These are phyloP conservation scores for Lasiosphaeria miniovina DNA, from an alignment of 495 filamentous ascomycete species.

Conservation along the genomic window DNA sequence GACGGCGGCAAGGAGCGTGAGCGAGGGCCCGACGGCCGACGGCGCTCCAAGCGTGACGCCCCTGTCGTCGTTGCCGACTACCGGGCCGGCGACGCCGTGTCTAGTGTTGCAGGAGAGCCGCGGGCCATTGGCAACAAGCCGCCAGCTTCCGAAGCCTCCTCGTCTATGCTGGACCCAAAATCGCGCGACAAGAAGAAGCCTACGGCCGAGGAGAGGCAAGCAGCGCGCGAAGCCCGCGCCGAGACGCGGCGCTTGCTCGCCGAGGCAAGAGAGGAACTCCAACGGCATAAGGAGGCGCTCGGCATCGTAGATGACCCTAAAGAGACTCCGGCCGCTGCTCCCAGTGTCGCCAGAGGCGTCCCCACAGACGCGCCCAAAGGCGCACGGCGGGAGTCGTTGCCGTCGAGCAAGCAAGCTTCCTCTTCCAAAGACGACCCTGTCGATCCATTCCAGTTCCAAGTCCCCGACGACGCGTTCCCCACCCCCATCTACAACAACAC, in stretches of 20 bases:
- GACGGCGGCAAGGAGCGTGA: conserved; percentile 24
- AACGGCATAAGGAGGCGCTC: not conserved
- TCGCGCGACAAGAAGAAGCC: conserved; percentile 16
- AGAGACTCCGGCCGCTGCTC: not conserved
- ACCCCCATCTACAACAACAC: conserved; percentile 36
- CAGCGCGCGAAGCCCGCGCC: conserved; percentile 24
- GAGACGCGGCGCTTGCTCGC: conserved; percentile 26
- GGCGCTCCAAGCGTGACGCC: conserved; percentile 20
- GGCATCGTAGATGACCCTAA: not conserved
- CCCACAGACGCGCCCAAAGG: not conserved
- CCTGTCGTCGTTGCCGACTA: conserved; percentile 21
- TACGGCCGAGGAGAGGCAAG: conserved; percentile 24
- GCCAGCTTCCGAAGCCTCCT: not conserved
- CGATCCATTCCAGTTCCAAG: conserved; percentile 53
- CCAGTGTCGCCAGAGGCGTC: no score
- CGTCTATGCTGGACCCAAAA: not conserved
- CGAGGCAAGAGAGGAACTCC: conserved; percentile 27
- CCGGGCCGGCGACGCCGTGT: conserved; percentile 23
- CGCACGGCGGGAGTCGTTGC: not conserved
- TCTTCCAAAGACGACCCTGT: conserved; percentile 26
- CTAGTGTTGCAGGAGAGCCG: no score
- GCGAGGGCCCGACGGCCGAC: conserved; percentile 13
- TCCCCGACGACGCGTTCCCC: conserved; percentile 45
- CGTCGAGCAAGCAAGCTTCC: conserved; percentile 20
- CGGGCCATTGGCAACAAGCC: conserved; percentile 12